Evolutionary conservation across 116 monocot species (phyloP).

Genomic region (Dioscorea cayenensis): DNA sequence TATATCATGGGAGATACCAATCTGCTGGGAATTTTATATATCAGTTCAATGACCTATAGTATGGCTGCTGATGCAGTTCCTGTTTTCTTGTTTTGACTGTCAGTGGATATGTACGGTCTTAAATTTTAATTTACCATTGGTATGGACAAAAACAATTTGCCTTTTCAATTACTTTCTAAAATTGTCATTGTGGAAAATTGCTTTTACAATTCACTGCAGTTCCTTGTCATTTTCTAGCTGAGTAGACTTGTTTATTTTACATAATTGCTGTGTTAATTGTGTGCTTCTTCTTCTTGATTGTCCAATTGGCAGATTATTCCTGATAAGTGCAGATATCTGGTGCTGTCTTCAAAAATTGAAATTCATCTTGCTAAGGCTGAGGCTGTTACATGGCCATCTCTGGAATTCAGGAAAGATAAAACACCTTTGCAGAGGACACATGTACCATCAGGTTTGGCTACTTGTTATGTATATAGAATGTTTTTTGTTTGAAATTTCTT

Average conservation of each 20-base stretch:
- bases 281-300: neutral
- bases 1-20: too few species aligned
- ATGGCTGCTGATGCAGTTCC: too few species aligned
- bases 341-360: slow-evolving; percentile 74
- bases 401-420: slow-evolving; percentile 54
- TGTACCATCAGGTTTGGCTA: slow-evolving; percentile 30
- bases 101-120: too few species aligned
- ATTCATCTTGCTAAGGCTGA: slow-evolving; percentile 76
- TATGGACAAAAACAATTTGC: too few species aligned
- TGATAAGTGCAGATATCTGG: slow-evolving; percentile 66
- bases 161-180: too few species aligned
- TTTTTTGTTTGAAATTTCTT: too few species aligned
- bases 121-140: too few species aligned
- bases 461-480: neutral
- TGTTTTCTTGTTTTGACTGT: too few species aligned
- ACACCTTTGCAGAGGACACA: slow-evolving; percentile 33
- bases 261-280: neutral
- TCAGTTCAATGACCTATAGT: too few species aligned
- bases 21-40: too few species aligned
- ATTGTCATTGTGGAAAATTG: too few species aligned
- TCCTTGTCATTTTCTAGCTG: neutral
- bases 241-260: neutral
- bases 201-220: too few species aligned
- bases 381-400: slow-evolving; percentile 60
- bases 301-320: slow-evolving; percentile 56